phyloP scores from a whole-genome alignment of 371 early-diverging fungal genomes.

The Mortierella sp. region DNA sequence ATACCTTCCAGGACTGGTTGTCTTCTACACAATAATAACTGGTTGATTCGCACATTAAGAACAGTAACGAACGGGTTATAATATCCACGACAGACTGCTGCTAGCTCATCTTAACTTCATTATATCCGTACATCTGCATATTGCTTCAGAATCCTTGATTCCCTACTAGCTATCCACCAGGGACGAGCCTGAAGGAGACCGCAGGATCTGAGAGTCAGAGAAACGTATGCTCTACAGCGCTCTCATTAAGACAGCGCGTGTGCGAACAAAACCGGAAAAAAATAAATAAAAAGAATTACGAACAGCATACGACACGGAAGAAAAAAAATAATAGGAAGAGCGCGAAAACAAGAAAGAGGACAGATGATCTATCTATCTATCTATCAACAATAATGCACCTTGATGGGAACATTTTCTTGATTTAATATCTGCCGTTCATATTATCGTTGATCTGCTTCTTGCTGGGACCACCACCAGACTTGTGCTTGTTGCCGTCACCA shows the following conservation, averaged over 20 bases:
- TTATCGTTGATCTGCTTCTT: constrained; percentile 33
- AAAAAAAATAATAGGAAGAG: not conserved
- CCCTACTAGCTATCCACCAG: constrained; percentile 5
- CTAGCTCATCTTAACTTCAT: no score
- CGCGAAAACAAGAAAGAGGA: no score
- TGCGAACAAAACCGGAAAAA: not conserved
- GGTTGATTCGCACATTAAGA: no score
- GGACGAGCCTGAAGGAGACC: not conserved
- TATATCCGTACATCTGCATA: not conserved
- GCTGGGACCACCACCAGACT: constrained; percentile 25
- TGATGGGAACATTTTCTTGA: not conserved
- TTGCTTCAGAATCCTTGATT: not conserved
- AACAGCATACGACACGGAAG: no score
- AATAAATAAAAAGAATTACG: not conserved
- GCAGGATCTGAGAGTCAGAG: no score
- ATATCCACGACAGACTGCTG: no score
- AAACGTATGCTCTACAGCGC: no score
- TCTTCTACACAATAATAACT: no score
- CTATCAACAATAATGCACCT: not conserved
- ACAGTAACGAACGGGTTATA: no score
- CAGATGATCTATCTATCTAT: not conserved
- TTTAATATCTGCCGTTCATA: constrained; percentile 20
- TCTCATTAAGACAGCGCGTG: no score
- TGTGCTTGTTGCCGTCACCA: constrained; percentile 46
- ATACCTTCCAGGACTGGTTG: no score